Base-by-base conservation (phyloP, 495 filamentous ascomycete genomes). In the Aspergillus affinis region DNA sequence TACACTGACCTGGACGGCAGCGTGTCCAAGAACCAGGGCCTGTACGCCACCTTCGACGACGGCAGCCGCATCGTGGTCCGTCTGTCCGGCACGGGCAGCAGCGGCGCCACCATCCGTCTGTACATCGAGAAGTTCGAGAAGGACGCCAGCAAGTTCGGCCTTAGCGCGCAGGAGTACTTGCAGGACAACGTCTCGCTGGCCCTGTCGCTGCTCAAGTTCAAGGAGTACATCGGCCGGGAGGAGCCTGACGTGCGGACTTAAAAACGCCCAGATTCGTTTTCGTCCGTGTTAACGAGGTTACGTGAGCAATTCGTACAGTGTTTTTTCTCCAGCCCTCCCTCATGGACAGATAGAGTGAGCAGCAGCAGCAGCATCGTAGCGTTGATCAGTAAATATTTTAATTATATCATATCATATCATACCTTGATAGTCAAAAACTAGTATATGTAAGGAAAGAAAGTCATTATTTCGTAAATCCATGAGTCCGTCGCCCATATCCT, bases 1-100 rank as follows among this genome's bases (percentile, higher is more conserved):
- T 98, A 98, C 82, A 97, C 90, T 3, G 94, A 98, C 74, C 86
- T 98, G 20, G 94, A 98, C 66, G 93, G 93, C 55, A 96, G 91
- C 59, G 91, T 98, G 23, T 86, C 90, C 72, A 90, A 93, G 69
- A 96, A 97, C 82, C 94, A 98, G 78, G 94, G 94, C 54, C 86
- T 98, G 60, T 98, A 90, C 68, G 89, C 90, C 75, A 91, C 91
- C 76, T 98, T 98, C 78, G 91, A 92, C 53, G 92, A 96, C 57
- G 94, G 94, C 60, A 93, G 90, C 77, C 87, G 94, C 55, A 93
- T 98, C 52, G 90, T 98, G 32, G 92, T 97, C 52, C 87, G 94
- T 60, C 75, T 98, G 66, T 97, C 93, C 1, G 94, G 94, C 23
- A 98, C 94, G 23, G 94, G 94, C 51, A 93, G 89, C 66, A 93